Conservation (phyloP, 1,139 yeast genomes). For the Pichia sp. region DNA sequence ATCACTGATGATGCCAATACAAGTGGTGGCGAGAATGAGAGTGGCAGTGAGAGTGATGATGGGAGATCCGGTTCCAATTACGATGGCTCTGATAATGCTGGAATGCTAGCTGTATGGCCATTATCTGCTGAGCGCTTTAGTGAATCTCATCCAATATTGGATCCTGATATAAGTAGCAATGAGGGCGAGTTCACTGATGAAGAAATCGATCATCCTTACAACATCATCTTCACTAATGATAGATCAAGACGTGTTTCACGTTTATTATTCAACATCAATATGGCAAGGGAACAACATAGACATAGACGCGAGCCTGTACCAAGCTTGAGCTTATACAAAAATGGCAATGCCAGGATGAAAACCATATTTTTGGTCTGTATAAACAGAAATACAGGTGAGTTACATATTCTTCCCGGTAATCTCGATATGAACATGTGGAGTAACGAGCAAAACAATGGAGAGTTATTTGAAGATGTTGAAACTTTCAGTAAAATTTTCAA, state of each 20-base stretch:
- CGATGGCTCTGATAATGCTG: background rate
- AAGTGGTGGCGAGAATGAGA: conserved; percentile 17
- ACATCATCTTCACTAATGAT: conserved; percentile 27
- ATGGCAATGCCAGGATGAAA: conserved; percentile 20
- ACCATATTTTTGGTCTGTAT: conserved; percentile 27
- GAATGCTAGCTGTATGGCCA: conserved; percentile 12
- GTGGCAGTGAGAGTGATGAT: conserved; percentile 17
- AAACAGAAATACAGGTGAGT: conserved; percentile 32
- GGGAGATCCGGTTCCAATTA: conserved; percentile 11
- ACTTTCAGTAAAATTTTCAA: conserved; percentile 24
- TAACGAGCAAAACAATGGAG: conserved; percentile 32
- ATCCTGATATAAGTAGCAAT: conserved; percentile 11
- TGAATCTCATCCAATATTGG: conserved; percentile 11
- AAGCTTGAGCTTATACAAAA: conserved; percentile 27
- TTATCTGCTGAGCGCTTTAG: conserved; percentile 13
- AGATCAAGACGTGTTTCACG: conserved; percentile 29
- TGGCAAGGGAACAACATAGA: conserved; percentile 26
- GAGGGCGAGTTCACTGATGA: conserved; percentile 25
- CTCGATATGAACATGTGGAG: conserved; percentile 33
- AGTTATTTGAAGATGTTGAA: conserved; percentile 29
- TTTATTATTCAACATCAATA: conserved; percentile 26
- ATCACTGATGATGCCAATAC: conserved; percentile 15
- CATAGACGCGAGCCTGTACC: conserved; percentile 25
- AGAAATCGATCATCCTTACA: conserved; percentile 25
- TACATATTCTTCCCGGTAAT: conserved; percentile 32